Evolutionary conservation across 352 stramenopile species (phyloP).

Genomic region (Phytophthora tubulina): DNA sequence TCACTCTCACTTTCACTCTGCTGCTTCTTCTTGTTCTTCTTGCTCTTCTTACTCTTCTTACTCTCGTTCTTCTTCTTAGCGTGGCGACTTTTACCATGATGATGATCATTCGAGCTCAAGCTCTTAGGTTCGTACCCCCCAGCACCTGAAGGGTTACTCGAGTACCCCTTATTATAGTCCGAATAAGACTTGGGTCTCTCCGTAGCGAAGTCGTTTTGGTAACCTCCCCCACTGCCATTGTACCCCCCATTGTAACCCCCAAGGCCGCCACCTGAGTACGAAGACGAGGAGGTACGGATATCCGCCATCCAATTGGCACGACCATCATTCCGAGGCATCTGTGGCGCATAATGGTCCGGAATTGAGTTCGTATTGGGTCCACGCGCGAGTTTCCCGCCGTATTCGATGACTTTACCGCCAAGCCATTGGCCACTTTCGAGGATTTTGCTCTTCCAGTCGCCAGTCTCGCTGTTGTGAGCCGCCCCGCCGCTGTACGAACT

Average conservation of each 20-base stretch:
- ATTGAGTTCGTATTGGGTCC: constrained; percentile 55
- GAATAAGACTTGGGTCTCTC: constrained; percentile 68
- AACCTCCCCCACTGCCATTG: constrained; percentile 39
- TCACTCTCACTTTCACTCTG: constrained; percentile 31
- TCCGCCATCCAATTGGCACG: constrained; percentile 83
- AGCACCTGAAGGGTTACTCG: background rate
- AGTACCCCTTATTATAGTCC: constrained; percentile 38
- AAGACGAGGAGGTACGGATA: constrained; percentile 67
- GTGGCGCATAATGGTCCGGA: constrained; percentile 48
- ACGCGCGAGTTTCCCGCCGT: constrained; percentile 65
- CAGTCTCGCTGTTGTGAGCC: constrained; percentile 18
- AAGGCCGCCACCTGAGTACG: constrained; percentile 7
- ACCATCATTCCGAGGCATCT: constrained; percentile 73
- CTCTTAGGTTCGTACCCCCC: constrained; percentile 27
- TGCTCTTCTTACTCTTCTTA: constrained; percentile 50
- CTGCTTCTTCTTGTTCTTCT: constrained; percentile 49
- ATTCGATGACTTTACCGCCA: constrained; percentile 78
- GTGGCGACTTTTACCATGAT: constrained; percentile 38
- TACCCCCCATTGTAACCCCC: constrained; percentile 29
- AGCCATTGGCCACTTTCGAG: constrained; percentile 77
- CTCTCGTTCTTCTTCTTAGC: constrained; percentile 56
- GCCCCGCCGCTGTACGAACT: constrained; percentile 37
- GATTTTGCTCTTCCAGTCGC: constrained; percentile 80
- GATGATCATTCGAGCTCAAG: constrained; percentile 6
- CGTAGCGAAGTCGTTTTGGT: constrained; percentile 82